These are phyloP conservation scores for Fraxinus albicans DNA, from an alignment of 305 asterid genomes.

Conservation along the genomic window DNA sequence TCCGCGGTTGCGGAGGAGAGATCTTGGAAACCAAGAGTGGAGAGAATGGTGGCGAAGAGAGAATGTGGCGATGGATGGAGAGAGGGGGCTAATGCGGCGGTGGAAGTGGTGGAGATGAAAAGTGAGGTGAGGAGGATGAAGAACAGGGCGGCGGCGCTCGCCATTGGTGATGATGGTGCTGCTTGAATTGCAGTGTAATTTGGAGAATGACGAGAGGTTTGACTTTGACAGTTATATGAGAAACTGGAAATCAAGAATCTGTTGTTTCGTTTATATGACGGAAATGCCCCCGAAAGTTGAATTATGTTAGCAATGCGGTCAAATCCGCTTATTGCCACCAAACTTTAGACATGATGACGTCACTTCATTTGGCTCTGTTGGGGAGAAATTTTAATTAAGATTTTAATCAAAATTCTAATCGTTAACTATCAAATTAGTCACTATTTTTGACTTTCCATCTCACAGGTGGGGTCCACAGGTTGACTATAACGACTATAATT, in stretches of 20 bases:
- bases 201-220: neutral
- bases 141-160: slow-evolving; percentile 25
- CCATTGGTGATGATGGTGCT: slow-evolving; percentile 27
- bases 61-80: slow-evolving; percentile 24
- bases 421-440: no score
- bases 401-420: no score
- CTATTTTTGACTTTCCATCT: no score
- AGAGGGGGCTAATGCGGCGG: slow-evolving; percentile 18
- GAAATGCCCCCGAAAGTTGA: neutral
- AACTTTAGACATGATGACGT: no score
- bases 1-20: slow-evolving; percentile 42
- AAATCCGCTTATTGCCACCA: no score
- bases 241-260: neutral
- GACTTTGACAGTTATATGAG: slow-evolving; percentile 22
- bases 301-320: neutral
- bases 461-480: no score
- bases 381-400: no score
- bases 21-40: slow-evolving; percentile 47
- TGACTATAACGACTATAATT: no score
- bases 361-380: no score
- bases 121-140: slow-evolving; percentile 16
- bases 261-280: neutral
- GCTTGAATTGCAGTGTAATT: slow-evolving; percentile 2
- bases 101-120: slow-evolving; percentile 15
- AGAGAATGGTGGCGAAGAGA: slow-evolving; percentile 39